A percentile compares a stretch with the other conserved stretches of the same genome.
Conservation (phyloP, 768 basidiomycete species). For the Cytidiella melzeri region DNA sequence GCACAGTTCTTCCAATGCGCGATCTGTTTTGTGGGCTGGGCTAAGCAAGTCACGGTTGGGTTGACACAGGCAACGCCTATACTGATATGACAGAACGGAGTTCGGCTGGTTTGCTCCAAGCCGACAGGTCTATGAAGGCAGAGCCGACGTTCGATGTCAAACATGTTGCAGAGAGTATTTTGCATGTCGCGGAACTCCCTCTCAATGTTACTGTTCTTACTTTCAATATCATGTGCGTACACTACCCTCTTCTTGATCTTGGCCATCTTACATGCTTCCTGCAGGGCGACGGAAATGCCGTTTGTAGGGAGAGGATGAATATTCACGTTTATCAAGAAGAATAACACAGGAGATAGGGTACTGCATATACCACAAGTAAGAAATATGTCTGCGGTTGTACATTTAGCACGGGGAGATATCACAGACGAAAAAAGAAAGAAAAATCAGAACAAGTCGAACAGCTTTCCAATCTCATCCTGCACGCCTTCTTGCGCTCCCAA, state of each 20-base stretch:
- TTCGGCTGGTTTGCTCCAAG: conserved; percentile 52
- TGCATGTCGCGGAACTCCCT: conserved; percentile 66
- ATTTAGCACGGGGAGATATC: too few species aligned
- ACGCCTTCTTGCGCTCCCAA: conserved; percentile 60
- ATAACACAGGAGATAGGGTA: neutral
- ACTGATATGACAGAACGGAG: conserved; percentile 47
- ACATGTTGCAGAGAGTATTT: conserved; percentile 67
- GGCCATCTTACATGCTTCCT: neutral
- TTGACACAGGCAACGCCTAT: conserved; percentile 59
- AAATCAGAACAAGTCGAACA: conserved; percentile 19
- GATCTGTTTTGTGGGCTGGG: neutral
- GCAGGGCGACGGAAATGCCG: conserved; percentile 41
- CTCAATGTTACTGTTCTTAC: conserved; percentile 64
- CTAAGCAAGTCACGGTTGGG: too few species aligned
- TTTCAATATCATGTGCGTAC: conserved; percentile 61
- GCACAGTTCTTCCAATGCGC: neutral
- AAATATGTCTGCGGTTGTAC: neutral
- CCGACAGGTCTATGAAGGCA: conserved; percentile 49
- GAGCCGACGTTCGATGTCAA: conserved; percentile 68
- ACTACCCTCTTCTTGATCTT: too few species aligned
- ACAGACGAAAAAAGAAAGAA: too few species aligned
- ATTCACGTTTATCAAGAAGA: too few species aligned
- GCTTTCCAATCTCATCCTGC: conserved; percentile 44
- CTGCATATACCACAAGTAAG: neutral
- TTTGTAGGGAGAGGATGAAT: conserved; percentile 39